Evolutionary conservation across 495 filamentous ascomycete species (phyloP).

Genomic region (Penicillium daleae): DNA sequence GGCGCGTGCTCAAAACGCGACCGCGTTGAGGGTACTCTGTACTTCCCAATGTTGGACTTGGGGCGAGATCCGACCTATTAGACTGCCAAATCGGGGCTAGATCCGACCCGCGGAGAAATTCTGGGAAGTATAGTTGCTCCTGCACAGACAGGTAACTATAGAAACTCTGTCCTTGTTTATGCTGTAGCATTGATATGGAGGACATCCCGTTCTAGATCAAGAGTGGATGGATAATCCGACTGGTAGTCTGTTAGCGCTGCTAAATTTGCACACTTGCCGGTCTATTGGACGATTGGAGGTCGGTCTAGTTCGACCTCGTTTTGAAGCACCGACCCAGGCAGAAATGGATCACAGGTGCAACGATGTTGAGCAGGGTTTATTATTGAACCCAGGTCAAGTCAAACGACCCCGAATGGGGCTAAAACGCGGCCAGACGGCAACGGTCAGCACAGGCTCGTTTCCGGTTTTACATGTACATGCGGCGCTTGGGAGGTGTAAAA

Average conservation of each 20-base stretch:
- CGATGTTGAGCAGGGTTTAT: slow-evolving; percentile 14
- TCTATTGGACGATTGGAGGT: not conserved
- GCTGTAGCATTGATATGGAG: not conserved
- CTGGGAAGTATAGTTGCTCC: not conserved
- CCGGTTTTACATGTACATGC: slow-evolving; percentile 19
- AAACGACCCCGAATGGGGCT: slow-evolving; percentile 9
- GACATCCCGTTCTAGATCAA: not conserved
- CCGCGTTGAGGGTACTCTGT: slow-evolving; percentile 5
- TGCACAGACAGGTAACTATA: not conserved
- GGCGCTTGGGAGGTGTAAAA: slow-evolving; percentile 24
- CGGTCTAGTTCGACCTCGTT: not conserved
- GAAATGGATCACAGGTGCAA: slow-evolving; percentile 27
- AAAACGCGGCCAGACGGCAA: not conserved
- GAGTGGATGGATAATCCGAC: not conserved
- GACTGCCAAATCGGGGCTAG: slow-evolving; percentile 19
- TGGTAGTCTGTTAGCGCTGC: not conserved
- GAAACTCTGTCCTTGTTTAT: slow-evolving; percentile 4
- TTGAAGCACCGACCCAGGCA: not conserved
- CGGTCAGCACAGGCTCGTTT: slow-evolving; percentile 10
- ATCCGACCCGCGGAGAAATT: not conserved
- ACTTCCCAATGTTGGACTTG: not conserved
- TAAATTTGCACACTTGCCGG: not conserved
- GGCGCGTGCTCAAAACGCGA: slow-evolving; percentile 18
- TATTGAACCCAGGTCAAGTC: slow-evolving; percentile 14
- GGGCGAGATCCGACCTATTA: slow-evolving; percentile 6